Conservation (phyloP, 306 rosid species). For the Canavalia ensiformis region DNA sequence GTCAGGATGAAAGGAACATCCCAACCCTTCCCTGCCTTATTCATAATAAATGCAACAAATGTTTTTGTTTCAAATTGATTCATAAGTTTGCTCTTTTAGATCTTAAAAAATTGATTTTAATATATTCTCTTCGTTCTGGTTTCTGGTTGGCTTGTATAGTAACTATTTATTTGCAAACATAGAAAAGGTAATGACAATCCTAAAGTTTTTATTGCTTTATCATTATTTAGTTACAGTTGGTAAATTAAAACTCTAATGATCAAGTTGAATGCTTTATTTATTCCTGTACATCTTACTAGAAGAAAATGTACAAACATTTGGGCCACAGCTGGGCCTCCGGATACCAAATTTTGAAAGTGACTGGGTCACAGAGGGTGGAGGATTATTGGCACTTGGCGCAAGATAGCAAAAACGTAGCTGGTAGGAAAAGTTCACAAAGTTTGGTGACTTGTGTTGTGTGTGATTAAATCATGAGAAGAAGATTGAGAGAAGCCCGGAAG, state of each 20-base stretch:
- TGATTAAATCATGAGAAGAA: conserved; percentile 35
- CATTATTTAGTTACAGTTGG: neutral
- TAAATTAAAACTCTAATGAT: neutral
- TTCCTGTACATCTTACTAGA: neutral
- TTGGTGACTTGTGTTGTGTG: conserved; percentile 51
- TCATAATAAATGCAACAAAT: neutral
- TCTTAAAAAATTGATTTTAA: neutral
- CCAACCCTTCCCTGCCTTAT: conserved; percentile 27
- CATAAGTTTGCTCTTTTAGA: neutral
- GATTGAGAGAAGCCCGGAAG: neutral
- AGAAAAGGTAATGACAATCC: neutral
- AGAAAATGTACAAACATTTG: neutral
- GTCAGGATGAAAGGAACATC: conserved; percentile 16
- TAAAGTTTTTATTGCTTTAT: neutral
- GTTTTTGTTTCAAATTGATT: conserved; percentile 9
- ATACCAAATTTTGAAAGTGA: conserved; percentile 43
- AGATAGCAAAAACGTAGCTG: conserved; percentile 45
- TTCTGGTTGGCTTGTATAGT: neutral
- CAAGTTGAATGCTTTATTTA: conserved; percentile 15
- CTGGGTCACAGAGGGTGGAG: neutral
- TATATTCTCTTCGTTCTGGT: neutral
- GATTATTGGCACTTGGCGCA: conserved; percentile 43
- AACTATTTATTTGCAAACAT: neutral
- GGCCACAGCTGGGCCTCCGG: conserved; percentile 36
- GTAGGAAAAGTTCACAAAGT: conserved; percentile 44